Base-by-base conservation (phyloP, 2,329 filamentous ascomycete genomes). In the Parastagonospora nodorum region DNA sequence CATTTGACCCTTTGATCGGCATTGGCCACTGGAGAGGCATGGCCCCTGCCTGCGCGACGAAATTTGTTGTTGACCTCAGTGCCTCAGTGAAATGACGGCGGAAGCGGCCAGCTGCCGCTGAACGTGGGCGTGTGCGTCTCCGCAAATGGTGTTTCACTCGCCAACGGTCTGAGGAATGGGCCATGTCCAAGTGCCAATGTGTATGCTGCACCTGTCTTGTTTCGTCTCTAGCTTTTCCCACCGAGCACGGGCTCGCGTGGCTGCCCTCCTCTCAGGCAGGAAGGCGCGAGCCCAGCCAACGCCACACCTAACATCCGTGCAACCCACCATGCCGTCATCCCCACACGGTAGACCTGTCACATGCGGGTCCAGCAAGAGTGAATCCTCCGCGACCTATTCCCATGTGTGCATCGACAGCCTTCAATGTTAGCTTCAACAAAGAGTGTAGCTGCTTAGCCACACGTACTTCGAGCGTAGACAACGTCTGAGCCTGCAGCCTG, bases 51-150 rank as follows among this genome's bases (percentile, higher is more conserved):
- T 16, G 28, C 5, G 24, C 3, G 15, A 27, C 8, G 28, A 8
- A 15, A 14, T 30, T 31, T 42, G 28, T n/a, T 30, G 27, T 24
- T 19, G 5, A 14, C 9, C 36, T 12, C 16, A 24, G 36, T 38
- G 12, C 12, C 19, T n/a, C 12, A n/a, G 2, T 11, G 16, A 51
- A 53, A 56, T 57, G 53, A 54, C 50, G 50, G 53, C 50, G 41
- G 48, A 29, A 28, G 43, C 12, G 8, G 40, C 40, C 41, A 27
- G 35, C 35, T 40, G 39, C 43, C 38, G 28, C 8, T 16, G 32
- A 39, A 46, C 30, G 16, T 30, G 27, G 36, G 35, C 27, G 19
- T 46, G 43, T 39, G 43, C 43, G 28, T 36, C 35, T 38, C 42
- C 29, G 12, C 42, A 43, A 16, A 14, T 37, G 8, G 35, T 45